Evolutionary conservation across 352 stramenopile genomes (phyloP), one percentile per base, ranked within the genome.

Genomic region (Phytophthora podocarpi): DNA sequence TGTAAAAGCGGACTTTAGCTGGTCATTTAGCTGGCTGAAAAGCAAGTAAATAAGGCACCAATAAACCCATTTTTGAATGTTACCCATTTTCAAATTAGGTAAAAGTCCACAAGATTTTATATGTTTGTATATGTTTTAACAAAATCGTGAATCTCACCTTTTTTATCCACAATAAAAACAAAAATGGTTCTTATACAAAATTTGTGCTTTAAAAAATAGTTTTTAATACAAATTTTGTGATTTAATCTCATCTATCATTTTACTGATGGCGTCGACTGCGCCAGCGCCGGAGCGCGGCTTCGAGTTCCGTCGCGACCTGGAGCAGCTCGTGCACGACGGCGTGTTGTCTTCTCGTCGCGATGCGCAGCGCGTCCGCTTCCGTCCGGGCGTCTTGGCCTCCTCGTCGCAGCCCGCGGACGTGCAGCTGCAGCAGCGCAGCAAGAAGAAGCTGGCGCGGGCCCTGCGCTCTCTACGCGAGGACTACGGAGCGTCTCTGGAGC

Each of bases 301-400:
- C 45, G 82, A 90, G 77, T 77, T 91, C 51, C 74, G 74, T 0
- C 64, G 62, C 6, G 74, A 85, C 28, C 66, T 81, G 26, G 82
- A 91, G 66, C 59, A 65, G 49, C 64, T 73, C 16, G 50, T 88
- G 13, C 82, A 91, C 51, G 65, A 85, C 5, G 30, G 39, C 20
- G 45, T 87, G 12, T 56, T 90, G 11, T 15, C 2, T 0, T 24
- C 34, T 7, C 67, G 58, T 36, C 65, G 72, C 0, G 2, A 5
- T 4, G 48, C 35, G n/a, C 73, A 89, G 64, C 81, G 80, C 36
- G 5, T 23, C 0, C 21, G 31, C 30, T 87, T 90, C 37, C 82
- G 84, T 7, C 80, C 80, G 0, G 81, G 84, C n/a, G 74, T 91
- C 5, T 28, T 55, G 18, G 27, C 48, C 4, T 63, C 59, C 1